Percentiles rank a stretch among this genome's conserved stretches.
Evolutionary conservation across 805 yeast genomes (phyloP).

Genomic region (Wickerhamiella azyma): DNA sequence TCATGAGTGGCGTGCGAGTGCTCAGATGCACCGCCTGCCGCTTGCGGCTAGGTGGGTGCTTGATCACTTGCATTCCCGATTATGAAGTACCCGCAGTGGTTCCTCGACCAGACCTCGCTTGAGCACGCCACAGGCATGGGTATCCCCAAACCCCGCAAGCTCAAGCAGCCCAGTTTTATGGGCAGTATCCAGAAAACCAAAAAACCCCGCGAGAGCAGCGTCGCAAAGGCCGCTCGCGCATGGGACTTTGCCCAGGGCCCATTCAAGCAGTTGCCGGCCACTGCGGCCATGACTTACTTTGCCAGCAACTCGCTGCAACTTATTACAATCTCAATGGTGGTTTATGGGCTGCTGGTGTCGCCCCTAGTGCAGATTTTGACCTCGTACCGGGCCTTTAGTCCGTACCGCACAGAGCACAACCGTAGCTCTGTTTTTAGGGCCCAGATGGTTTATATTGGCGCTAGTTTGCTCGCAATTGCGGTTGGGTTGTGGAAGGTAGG

Average conservation of each 20-base stretch:
- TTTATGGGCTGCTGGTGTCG: slow-evolving; percentile 57
- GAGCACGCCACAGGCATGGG: slow-evolving; percentile 13
- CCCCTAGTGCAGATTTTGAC: slow-evolving; percentile 60
- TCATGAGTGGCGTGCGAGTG: slow-evolving; percentile 52
- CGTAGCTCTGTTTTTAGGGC: slow-evolving; percentile 26
- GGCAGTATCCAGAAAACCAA: neutral
- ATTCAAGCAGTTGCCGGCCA: slow-evolving; percentile 81
- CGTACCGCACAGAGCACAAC: slow-evolving; percentile 21
- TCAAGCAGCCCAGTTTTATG: slow-evolving; percentile 8
- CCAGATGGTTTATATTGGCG: slow-evolving; percentile 35
- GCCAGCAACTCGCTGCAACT: slow-evolving; percentile 82
- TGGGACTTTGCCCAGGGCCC: slow-evolving; percentile 82
- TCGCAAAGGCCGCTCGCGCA: slow-evolving; percentile 41
- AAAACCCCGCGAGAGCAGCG: slow-evolving; percentile 15
- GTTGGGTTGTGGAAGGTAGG: slow-evolving; percentile 79
- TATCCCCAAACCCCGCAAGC: slow-evolving; percentile 9
- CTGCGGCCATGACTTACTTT: slow-evolving; percentile 79
- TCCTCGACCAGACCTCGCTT: slow-evolving; percentile 18
- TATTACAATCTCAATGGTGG: slow-evolving; percentile 80
- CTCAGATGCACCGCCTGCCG: slow-evolving; percentile 37
- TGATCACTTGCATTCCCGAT: slow-evolving; percentile 27
- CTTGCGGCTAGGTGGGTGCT: slow-evolving; percentile 39
- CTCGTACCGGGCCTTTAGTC: slow-evolving; percentile 41
- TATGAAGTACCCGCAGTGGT: slow-evolving; percentile 20
- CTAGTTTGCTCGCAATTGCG: slow-evolving; percentile 42